Evolutionary conservation across 1,284 basidiomycete species (phyloP), one percentile per base, ranked within the genome.

Genomic region (Porodaedalea pini): DNA sequence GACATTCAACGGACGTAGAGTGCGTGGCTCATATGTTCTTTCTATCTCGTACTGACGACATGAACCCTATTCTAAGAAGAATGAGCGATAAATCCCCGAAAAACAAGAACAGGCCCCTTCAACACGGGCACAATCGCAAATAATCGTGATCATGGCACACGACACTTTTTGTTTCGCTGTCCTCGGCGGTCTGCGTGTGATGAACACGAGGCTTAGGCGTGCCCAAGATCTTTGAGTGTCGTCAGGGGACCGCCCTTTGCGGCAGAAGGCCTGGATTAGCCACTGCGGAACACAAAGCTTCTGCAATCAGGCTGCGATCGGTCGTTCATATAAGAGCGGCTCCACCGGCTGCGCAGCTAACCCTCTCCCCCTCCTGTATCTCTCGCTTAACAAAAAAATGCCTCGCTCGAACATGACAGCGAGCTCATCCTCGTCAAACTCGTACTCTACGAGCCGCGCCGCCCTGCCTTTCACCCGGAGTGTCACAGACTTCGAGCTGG

Each of bases 401-500:
- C 54, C 58, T 23, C 54, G 58, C 32, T 51, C 58, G 13, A 56
- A 40, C 41, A 50, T 39, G 17, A 52, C 54, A 27, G 54, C 53
- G 21, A 54, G 59, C 29, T 57, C 56, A 27, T 61, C 59, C 19
- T 60, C 58, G 25, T 59, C 58, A 31, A 48, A 31, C 34, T 53
- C 55, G 11, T 48, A 50, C 39, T 57, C 59, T 29, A 21, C 54
- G 19, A 52, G 50, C 32, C 52, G 47, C 25, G 15, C 23, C 13
- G 55, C 65, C 8, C 65, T 70, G n/a, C 65, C 69, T 17, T 70
- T 71, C 49, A 67, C 69, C 8, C 65, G 68, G 50, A 68, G 67
- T 61, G 54, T 66, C 51, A 68, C 70, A 36, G 70, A 73, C 29
- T 74, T 75, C 64, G 82, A 88, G 70, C 77, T 88, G 3, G 55